Evolutionary conservation across 1,139 yeast species (phyloP).

Genomic region (Arxiozyma slooffiae): DNA sequence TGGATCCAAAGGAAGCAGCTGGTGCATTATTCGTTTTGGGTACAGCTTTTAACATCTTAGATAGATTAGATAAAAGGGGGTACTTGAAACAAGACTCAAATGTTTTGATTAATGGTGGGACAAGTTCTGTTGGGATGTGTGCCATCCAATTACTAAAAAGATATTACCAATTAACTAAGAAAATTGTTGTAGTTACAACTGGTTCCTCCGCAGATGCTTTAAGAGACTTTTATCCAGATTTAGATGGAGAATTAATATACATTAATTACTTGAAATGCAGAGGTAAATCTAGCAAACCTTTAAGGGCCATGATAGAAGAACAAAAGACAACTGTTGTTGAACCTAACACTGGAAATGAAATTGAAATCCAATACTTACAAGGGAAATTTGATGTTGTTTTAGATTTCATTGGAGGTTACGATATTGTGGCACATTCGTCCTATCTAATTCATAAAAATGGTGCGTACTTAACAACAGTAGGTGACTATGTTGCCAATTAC

Average conservation of each 20-base stretch:
- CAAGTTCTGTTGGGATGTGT: conserved; percentile 61
- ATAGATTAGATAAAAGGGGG: conserved; percentile 24
- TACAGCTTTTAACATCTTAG: conserved; percentile 43
- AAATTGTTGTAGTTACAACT: conserved; percentile 38
- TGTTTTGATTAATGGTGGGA: conserved; percentile 61
- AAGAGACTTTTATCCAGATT: conserved; percentile 21
- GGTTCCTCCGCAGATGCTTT: conserved; percentile 30
- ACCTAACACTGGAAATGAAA: conserved; percentile 19
- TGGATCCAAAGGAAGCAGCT: conserved; percentile 49
- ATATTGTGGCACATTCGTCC: conserved; percentile 27
- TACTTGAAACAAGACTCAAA: conserved; percentile 25
- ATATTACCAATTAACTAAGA: conserved; percentile 35
- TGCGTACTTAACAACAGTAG: conserved; percentile 45
- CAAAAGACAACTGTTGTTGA: conserved; percentile 21
- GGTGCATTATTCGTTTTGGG: conserved; percentile 46
- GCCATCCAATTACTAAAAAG: conserved; percentile 48
- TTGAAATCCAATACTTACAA: conserved; percentile 23
- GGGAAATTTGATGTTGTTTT: conserved; percentile 37
- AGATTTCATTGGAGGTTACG: conserved; percentile 43
- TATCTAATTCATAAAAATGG: conserved; percentile 35
- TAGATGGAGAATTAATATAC: conserved; percentile 25
- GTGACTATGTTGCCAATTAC: conserved; percentile 39
- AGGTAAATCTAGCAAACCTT: conserved; percentile 25
- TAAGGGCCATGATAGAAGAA: conserved; percentile 23
- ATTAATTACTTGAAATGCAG: conserved; percentile 26